Evolutionary conservation across 306 rosid species (phyloP).

Genomic region (Glycyrrhiza uralensis): DNA sequence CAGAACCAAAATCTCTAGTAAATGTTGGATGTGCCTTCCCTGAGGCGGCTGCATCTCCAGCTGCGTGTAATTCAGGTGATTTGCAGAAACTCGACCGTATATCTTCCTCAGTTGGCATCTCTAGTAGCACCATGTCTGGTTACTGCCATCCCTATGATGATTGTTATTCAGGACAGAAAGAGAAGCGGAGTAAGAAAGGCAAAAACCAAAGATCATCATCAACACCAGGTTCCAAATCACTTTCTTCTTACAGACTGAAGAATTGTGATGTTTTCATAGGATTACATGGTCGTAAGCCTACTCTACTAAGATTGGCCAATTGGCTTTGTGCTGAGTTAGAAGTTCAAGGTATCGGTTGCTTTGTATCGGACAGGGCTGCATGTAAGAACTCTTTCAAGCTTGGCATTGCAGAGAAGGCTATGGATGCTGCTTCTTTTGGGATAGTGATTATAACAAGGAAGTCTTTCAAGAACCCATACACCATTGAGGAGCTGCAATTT

Average conservation of each 20-base stretch:
- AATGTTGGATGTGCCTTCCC: conserved; percentile 42
- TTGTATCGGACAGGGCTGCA: conserved; percentile 71
- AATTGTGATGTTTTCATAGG: conserved; percentile 87
- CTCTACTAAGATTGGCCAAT: conserved; percentile 66
- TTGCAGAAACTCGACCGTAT: conserved; percentile 51
- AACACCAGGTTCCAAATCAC: conserved; percentile 47
- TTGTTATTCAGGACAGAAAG: conserved; percentile 45
- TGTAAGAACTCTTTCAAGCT: conserved; percentile 67
- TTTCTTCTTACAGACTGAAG: conserved; percentile 67
- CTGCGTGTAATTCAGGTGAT: conserved; percentile 46
- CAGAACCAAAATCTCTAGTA: conserved; percentile 46
- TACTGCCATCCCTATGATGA: conserved; percentile 45
- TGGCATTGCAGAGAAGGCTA: conserved; percentile 69
- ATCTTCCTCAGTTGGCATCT: conserved; percentile 61
- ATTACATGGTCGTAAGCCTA: conserved; percentile 66
- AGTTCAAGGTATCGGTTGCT: conserved; percentile 85
- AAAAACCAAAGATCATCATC: conserved; percentile 45
- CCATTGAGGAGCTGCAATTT: conserved; percentile 75
- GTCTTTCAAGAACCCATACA: conserved; percentile 79
- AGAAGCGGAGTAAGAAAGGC: conserved; percentile 50
- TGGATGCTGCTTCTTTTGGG: conserved; percentile 86
- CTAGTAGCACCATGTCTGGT: conserved; percentile 59
- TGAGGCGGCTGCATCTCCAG: conserved; percentile 48
- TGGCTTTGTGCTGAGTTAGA: conserved; percentile 92
- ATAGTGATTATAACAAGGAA: conserved; percentile 73